phyloP scores from a whole-genome alignment of 176 grass and related monocot genomes.

The Triticum turgidum region DNA sequence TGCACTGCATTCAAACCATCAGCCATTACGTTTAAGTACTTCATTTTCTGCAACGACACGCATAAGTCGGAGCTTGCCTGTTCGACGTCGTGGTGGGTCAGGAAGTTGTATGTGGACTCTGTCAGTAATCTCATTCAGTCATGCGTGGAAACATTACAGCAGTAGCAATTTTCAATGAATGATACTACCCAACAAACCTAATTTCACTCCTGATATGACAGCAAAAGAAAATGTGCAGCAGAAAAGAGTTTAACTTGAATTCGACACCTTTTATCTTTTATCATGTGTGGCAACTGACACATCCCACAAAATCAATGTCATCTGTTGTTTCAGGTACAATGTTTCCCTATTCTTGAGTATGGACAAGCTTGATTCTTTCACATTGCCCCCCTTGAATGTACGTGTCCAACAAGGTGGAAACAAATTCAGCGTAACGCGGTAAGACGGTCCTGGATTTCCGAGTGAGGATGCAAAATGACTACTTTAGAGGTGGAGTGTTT shows the following conservation, averaged over 20 bases:
- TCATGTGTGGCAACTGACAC: background rate
- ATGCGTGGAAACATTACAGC: background rate
- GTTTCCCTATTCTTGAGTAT: too few relatives aligned
- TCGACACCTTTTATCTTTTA: background rate
- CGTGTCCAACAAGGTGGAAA: background rate
- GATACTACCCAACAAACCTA: background rate
- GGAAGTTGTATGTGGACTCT: background rate
- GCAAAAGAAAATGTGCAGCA: background rate
- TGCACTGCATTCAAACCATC: too few relatives aligned
- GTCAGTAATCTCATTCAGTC: background rate
- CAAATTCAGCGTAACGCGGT: background rate
- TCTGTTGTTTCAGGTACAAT: too few relatives aligned
- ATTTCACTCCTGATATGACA: background rate
- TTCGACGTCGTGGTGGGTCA: too few relatives aligned
- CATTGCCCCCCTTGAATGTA: too few relatives aligned
- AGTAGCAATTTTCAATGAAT: background rate
- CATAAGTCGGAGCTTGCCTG: too few relatives aligned
- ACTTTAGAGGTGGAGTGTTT: constrained; percentile 59
- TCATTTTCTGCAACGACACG: too few relatives aligned
- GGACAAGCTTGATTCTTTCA: too few relatives aligned
- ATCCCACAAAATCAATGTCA: background rate
- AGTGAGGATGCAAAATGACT: constrained; percentile 2
- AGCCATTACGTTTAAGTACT: too few relatives aligned
- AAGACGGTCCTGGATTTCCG: background rate
- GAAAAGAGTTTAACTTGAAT: background rate